phyloP scores from a whole-genome alignment of 1,139 yeast genomes.

The Debaryomycetaceae sp. region DNA sequence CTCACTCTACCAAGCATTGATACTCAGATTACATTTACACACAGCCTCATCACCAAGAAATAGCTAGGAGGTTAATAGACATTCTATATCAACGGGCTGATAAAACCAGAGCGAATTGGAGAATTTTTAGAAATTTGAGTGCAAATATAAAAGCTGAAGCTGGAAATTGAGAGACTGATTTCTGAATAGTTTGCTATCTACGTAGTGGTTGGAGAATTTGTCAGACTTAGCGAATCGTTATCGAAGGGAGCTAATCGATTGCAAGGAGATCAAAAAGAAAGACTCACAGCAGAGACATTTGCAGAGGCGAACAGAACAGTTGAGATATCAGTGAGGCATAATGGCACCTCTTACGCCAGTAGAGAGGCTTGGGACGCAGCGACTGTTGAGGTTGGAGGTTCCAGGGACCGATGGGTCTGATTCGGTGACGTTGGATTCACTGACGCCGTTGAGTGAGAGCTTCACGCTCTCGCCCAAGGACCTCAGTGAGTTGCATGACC shows the following conservation, averaged over 20 bases:
- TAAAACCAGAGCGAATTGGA: not conserved
- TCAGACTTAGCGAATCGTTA: too few species aligned
- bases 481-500: conserved; percentile 47
- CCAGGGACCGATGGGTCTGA: not conserved
- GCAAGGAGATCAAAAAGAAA: too few species aligned
- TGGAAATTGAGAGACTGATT: too few species aligned
- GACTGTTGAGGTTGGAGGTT: not conserved
- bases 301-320: not conserved
- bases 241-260: too few species aligned
- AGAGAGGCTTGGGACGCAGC: not conserved
- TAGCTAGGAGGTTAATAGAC: not conserved
- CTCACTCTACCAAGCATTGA: not conserved
- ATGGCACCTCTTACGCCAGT: conserved; percentile 6
- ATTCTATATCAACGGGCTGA: not conserved
- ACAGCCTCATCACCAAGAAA: not conserved
- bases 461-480: conserved; percentile 17
- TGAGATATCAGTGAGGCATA: conserved; percentile 4
- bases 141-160: too few species aligned
- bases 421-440: conserved; percentile 1
- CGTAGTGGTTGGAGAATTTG: too few species aligned
- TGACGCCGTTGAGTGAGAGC: conserved; percentile 3
- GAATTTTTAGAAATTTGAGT: too few species aligned
- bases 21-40: not conserved
- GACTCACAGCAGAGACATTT: too few species aligned
- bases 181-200: too few species aligned